A percentile compares a stretch with the other conserved stretches of the same genome.
phyloP scores from a whole-genome alignment of 495 filamentous ascomycete genomes.

The Pseudevernia furfuracea region DNA sequence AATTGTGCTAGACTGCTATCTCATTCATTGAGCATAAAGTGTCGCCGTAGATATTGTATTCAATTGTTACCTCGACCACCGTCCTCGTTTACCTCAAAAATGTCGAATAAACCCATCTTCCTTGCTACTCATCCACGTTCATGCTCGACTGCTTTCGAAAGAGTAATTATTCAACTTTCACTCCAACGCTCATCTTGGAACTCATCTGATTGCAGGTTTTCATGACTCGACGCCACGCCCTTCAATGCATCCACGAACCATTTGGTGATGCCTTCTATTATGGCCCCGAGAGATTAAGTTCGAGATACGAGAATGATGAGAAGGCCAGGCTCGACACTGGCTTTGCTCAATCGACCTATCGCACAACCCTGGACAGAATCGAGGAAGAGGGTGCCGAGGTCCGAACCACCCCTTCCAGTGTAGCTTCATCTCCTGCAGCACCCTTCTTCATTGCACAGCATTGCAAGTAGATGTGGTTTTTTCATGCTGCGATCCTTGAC shows the following conservation, averaged over 20 bases:
- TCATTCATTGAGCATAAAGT: background rate
- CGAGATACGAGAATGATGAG: constrained; percentile 67
- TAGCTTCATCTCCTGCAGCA: constrained; percentile 16
- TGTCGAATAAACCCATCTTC: constrained; percentile 79
- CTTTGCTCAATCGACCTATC: constrained; percentile 68
- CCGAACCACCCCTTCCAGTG: constrained; percentile 35
- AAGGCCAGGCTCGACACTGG: constrained; percentile 61
- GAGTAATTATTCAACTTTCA: constrained; percentile 46
- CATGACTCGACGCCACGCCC: constrained; percentile 77
- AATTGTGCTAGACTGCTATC: background rate
- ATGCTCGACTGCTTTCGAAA: constrained; percentile 92
- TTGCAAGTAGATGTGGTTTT: constrained; percentile 8
- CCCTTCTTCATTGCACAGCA: constrained; percentile 19
- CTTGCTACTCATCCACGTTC: constrained; percentile 88
- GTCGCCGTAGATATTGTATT: background rate
- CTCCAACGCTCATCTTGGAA: background rate
- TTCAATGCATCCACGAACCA: constrained; percentile 85
- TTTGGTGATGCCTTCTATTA: constrained; percentile 97
- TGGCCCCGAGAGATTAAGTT: constrained; percentile 75
- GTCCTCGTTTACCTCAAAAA: constrained; percentile 29
- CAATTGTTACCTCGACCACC: background rate
- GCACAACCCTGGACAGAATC: constrained; percentile 64
- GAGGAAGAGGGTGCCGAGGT: constrained; percentile 60
- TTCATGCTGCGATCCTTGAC: constrained; percentile 12
- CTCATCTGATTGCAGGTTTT: constrained; percentile 59